Evolutionary conservation across 345 rosid genomes (phyloP).

Genomic region (Leavenworthia alabamica): DNA sequence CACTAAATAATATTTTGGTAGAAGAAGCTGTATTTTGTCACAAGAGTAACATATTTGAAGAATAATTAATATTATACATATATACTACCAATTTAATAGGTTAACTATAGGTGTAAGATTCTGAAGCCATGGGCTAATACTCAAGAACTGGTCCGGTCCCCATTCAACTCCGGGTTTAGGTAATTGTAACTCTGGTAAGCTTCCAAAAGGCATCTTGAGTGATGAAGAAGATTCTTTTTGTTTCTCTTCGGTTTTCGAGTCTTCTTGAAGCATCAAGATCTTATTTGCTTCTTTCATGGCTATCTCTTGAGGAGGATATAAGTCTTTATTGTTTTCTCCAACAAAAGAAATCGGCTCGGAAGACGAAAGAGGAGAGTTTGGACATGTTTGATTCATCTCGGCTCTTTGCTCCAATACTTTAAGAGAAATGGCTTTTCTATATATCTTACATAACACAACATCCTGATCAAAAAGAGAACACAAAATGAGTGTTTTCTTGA

Average conservation of each 20-base stretch:
- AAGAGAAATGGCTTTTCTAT: slow-evolving; percentile 79
- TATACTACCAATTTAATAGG: slow-evolving; percentile 45
- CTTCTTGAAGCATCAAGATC: slow-evolving; percentile 7
- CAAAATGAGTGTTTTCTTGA: neutral
- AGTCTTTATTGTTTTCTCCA: slow-evolving; percentile 36
- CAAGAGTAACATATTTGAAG: no score
- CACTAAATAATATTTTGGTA: no score
- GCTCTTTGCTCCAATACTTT: slow-evolving; percentile 88
- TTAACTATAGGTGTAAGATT: slow-evolving; percentile 46
- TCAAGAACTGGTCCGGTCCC: slow-evolving; percentile 55
- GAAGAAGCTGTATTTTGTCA: no score
- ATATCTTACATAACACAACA: slow-evolving; percentile 86
- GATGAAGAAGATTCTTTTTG: slow-evolving; percentile 26
- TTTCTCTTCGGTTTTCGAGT: neutral
- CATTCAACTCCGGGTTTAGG: slow-evolving; percentile 59
- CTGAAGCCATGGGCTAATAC: slow-evolving; percentile 85
- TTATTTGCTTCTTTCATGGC: slow-evolving; percentile 37
- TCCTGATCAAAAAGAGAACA: slow-evolving; percentile 42
- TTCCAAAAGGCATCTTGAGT: slow-evolving; percentile 44
- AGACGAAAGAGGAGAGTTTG: slow-evolving; percentile 44
- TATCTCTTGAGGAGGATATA: slow-evolving; percentile 15
- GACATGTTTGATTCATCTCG: slow-evolving; percentile 37
- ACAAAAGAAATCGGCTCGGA: slow-evolving; percentile 34
- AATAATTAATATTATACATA: neutral
- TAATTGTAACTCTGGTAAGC: slow-evolving; percentile 57